A percentile compares a stretch with the other conserved stretches of the same genome.
phyloP scores from a whole-genome alignment of 306 rosid genomes.

The Cucurbita argyrosperma region DNA sequence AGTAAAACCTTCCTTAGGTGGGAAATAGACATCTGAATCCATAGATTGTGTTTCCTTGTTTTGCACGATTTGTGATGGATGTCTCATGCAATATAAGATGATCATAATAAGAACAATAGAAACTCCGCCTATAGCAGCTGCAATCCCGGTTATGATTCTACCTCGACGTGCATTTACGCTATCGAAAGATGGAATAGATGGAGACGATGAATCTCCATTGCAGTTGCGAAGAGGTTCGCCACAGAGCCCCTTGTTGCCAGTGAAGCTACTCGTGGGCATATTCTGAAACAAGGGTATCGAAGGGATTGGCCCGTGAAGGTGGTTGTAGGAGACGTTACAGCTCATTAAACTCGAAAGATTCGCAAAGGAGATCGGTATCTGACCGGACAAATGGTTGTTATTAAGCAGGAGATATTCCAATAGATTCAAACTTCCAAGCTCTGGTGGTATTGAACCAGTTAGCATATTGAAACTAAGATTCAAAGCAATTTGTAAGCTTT shows the following conservation, averaged over 20 bases:
- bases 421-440: slow-evolving; percentile 59
- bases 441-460: slow-evolving; percentile 49
- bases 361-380: slow-evolving; percentile 51
- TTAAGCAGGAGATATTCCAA: slow-evolving; percentile 63
- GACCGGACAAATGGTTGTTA: slow-evolving; percentile 60
- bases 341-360: slow-evolving; percentile 59
- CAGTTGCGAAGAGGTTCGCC: slow-evolving; percentile 40
- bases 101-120: slow-evolving; percentile 64
- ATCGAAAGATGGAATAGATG: slow-evolving; percentile 24
- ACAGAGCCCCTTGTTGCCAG: slow-evolving; percentile 60
- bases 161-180: slow-evolving; percentile 28
- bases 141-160: slow-evolving; percentile 39
- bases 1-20: slow-evolving; percentile 68
- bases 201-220: slow-evolving; percentile 28
- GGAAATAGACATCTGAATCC: slow-evolving; percentile 54
- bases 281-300: slow-evolving; percentile 46
- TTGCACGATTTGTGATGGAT: slow-evolving; percentile 15
- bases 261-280: slow-evolving; percentile 65
- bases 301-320: slow-evolving; percentile 76
- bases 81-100: slow-evolving; percentile 42
- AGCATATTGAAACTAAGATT: slow-evolving; percentile 77
- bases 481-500: slow-evolving; percentile 80
- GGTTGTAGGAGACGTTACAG: slow-evolving; percentile 82
- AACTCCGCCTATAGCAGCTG: slow-evolving; percentile 70
- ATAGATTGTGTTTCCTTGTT: slow-evolving; percentile 29